Percentiles rank a stretch among this genome's conserved stretches.
These are phyloP conservation scores for Kodamaea laetipori DNA, from an alignment of 805 yeast genomes.

Conservation along the genomic window DNA sequence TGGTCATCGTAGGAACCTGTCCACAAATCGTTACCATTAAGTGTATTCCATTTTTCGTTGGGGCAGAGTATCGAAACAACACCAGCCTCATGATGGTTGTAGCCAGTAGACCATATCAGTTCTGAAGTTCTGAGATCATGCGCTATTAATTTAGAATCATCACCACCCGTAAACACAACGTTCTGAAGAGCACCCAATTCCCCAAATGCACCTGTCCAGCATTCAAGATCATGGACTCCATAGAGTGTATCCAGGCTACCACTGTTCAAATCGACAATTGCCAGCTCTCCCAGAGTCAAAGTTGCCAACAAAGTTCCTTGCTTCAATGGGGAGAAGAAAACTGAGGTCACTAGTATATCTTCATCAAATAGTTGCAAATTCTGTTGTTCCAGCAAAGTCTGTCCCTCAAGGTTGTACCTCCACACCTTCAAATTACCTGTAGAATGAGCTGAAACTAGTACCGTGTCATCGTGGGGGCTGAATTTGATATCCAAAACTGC, in stretches of 20 bases:
- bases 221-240: constrained; percentile 67
- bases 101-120: constrained; percentile 39
- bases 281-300: constrained; percentile 65
- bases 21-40: constrained; percentile 55
- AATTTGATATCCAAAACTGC: constrained; percentile 81
- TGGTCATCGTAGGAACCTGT: constrained; percentile 94
- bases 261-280: constrained; percentile 37
- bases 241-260: constrained; percentile 24
- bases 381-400: constrained; percentile 16
- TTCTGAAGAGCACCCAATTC: constrained; percentile 50
- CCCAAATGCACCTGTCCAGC: constrained; percentile 86
- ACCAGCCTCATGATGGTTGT: constrained; percentile 84
- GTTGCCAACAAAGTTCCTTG: constrained; percentile 52
- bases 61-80: constrained; percentile 74
- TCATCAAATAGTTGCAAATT: constrained; percentile 48
- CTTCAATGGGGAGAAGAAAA: constrained; percentile 54
- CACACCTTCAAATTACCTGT: constrained; percentile 75
- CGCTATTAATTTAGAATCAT: constrained; percentile 74
- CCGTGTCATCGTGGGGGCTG: constrained; percentile 51
- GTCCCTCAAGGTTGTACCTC: constrained; percentile 35
- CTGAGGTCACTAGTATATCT: constrained; percentile 60
- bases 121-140: constrained; percentile 59
- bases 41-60: constrained; percentile 41
- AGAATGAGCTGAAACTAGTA: constrained; percentile 71
- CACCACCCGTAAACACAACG: constrained; percentile 86